Conservation (phyloP, 78 protist species). For the Polysphondylium violaceum region DNA sequence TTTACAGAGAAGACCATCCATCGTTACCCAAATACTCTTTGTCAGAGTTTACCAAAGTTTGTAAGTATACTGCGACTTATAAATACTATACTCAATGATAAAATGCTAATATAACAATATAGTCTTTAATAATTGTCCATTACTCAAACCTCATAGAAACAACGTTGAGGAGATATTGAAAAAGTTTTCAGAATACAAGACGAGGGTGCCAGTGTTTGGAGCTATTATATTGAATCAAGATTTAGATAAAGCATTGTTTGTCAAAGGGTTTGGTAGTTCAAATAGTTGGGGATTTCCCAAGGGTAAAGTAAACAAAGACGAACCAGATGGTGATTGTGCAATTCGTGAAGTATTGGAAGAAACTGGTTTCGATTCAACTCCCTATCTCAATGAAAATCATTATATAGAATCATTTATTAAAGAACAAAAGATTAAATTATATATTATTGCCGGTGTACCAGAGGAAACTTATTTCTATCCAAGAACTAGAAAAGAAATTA, state of each 20-base stretch:
- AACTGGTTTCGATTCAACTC: constrained; percentile 84
- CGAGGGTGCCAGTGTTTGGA: constrained; percentile 90
- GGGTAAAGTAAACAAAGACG: constrained; percentile 91
- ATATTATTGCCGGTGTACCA: constrained; percentile 79
- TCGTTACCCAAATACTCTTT: constrained; percentile 64
- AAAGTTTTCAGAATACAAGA: constrained; percentile 84
- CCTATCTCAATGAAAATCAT: constrained; percentile 38
- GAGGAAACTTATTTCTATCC: constrained; percentile 84
- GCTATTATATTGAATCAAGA: constrained; percentile 83
- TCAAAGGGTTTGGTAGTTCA: constrained; percentile 53
- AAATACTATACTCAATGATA: background rate
- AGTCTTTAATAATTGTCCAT: constrained; percentile 80
- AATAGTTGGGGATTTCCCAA: constrained; percentile 92
- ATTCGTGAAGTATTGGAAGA: constrained; percentile 93
- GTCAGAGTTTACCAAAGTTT: constrained; percentile 51
- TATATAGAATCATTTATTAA: constrained; percentile 43
- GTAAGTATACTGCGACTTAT: constrained; percentile 7
- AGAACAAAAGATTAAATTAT: constrained; percentile 80
- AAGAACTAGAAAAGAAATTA: constrained; percentile 90
- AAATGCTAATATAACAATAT: background rate
- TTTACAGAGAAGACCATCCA: constrained; percentile 75
- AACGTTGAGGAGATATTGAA: constrained; percentile 58
- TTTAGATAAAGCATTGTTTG: constrained; percentile 83
- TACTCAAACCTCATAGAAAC: constrained; percentile 39
- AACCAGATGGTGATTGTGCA: constrained; percentile 85